Evolutionary conservation across 768 basidiomycete genomes (phyloP).

Genomic region (Dioszegia hungarica): DNA sequence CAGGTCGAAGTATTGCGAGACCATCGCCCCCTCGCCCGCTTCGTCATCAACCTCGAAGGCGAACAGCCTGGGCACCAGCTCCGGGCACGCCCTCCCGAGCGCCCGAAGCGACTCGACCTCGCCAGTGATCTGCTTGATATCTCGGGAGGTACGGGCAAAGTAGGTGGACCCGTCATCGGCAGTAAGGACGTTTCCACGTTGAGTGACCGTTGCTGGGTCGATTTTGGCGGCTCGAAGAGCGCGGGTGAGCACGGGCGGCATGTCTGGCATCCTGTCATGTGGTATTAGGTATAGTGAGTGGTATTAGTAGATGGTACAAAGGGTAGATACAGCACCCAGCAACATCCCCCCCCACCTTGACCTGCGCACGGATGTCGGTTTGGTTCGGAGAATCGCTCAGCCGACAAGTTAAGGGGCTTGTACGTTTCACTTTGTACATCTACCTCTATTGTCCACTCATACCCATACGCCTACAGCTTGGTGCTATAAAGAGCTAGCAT

Average conservation of each 20-base stretch:
- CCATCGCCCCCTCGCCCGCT: slow-evolving; percentile 24
- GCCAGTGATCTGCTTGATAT: slow-evolving; percentile 14
- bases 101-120: slow-evolving; percentile 4
- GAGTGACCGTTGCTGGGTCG: background rate
- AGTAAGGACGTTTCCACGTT: background rate
- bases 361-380: no score
- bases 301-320: background rate
- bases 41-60: slow-evolving; percentile 17
- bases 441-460: no score
- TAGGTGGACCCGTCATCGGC: background rate
- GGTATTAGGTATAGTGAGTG: background rate
- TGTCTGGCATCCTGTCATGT: background rate
- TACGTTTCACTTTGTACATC: no score
- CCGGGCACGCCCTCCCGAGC: background rate
- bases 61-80: slow-evolving; percentile 18
- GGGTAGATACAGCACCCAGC: no score
- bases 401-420: no score
- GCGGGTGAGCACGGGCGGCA: background rate
- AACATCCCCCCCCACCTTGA: no score
- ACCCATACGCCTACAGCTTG: no score
- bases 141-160: slow-evolving; percentile 4
- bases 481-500: no score
- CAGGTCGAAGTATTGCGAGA: slow-evolving; percentile 36
- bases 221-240: background rate
- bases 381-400: no score